A percentile compares a stretch with the other conserved stretches of the same genome.
These are phyloP conservation scores for Erodium trifolium DNA, from an alignment of 441 rosid genomes.

Conservation along the genomic window DNA sequence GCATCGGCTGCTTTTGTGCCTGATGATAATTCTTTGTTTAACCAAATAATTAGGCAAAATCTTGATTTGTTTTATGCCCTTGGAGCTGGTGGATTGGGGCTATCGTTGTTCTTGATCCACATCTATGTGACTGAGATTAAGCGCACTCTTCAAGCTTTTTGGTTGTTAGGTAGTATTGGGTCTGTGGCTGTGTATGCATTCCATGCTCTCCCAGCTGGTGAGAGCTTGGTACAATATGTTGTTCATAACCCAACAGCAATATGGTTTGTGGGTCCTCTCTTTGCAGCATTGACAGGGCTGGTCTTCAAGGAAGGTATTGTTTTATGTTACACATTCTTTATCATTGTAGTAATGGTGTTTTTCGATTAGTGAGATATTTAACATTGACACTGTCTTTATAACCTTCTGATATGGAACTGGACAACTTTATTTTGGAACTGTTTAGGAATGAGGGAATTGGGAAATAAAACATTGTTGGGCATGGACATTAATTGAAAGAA, in stretches of 20 bases:
- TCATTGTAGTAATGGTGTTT: not conserved
- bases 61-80: constrained; percentile 50
- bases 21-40: constrained; percentile 26
- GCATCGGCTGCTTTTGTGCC: constrained; percentile 73
- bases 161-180: constrained; percentile 77
- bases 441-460: too few relatives aligned
- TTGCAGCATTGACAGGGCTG: constrained; percentile 81
- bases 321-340: not conserved
- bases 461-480: too few relatives aligned
- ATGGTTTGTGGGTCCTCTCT: constrained; percentile 92
- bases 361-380: not conserved
- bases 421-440: not conserved
- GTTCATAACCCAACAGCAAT: constrained; percentile 51
- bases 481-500: not conserved
- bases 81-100: constrained; percentile 75
- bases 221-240: constrained; percentile 56
- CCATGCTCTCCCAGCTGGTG: constrained; percentile 65
- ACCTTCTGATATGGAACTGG: not conserved
- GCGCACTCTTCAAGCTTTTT: constrained; percentile 84
- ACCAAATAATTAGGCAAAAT: constrained; percentile 48
- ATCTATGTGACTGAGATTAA: constrained; percentile 86
- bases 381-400: not conserved
- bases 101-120: constrained; percentile 69
- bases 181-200: constrained; percentile 48
- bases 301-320: constrained; percentile 86